Evolutionary conservation across 208 protist genomes (phyloP), one percentile per base, ranked within the genome.

Genomic region (Trypanosomatidae sp.): DNA sequence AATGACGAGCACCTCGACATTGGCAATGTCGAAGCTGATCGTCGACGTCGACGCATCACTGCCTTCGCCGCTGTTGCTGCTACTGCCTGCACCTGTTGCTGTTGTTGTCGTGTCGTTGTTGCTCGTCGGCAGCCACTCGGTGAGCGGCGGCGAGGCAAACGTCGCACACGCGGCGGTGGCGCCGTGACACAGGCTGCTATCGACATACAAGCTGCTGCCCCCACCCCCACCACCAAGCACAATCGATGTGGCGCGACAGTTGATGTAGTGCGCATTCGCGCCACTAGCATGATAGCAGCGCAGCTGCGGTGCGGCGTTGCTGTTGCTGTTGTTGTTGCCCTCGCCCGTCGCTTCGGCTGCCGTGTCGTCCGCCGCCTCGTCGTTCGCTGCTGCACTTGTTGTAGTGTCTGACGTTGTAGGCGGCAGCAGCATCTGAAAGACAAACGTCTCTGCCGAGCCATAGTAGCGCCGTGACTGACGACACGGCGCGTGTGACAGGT

Each of bases 381-480:
- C n/a, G n/a, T n/a, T n/a, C n/a, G n/a, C n/a, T n/a, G n/a, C 18
- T 24, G 4, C 16, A 22, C 7, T 18, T 26, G 7, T 20, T 1
- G 6, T 26, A 11, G 3, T 23, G 10, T 5, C 11, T 1, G 21
- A 22, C 23, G 18, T 42, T 18, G 24, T 11, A 1, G 49, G 37
- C 2, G 64, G 62, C 6, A 80, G 53, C 20, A 78, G 54, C 8
- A 88, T 22, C 43, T 89, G 80, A 53, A 83, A 89, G 0, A 89
- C 69, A 65, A 89, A 89, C 6, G 68, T 82, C 4, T 75, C 71
- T 35, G 47, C 53, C 7, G 22, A 63, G 28, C 80, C 80, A 53
- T 85, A 89, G 64, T 78, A 89, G 3, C 72, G 71, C 0, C 56
- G 68, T 0, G 53, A 64, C 22, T 74, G 66, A 3, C 51, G 11